Percentiles rank a stretch among this genome's conserved stretches.
Conservation (phyloP, 306 rosid species). For the Vigna reflexopilosa region DNA sequence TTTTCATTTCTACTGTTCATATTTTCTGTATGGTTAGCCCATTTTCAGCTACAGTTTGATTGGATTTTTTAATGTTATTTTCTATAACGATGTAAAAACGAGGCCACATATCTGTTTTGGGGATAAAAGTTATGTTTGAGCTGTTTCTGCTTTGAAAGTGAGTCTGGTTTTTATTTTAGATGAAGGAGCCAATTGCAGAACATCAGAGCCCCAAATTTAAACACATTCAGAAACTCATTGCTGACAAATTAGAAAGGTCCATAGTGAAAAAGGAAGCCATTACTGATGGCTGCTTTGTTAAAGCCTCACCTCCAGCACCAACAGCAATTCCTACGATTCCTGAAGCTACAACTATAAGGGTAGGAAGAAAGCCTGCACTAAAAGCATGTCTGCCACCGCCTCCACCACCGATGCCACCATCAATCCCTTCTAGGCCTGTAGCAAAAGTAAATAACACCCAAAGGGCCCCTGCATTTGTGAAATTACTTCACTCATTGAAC, state of each 20-base stretch:
- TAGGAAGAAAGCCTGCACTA: constrained; percentile 46
- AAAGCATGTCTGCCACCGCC: constrained; percentile 53
- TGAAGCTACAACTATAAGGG: constrained; percentile 34
- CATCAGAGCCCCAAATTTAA: constrained; percentile 59
- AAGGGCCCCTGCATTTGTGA: constrained; percentile 62
- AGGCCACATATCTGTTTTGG: constrained; percentile 4
- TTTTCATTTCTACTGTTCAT: not conserved
- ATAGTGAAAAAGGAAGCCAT: constrained; percentile 51
- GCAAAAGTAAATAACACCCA: constrained; percentile 48
- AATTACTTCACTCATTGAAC: constrained; percentile 64
- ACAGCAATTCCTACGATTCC: constrained; percentile 40
- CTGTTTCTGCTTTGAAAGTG: constrained; percentile 1
- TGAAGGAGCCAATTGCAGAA: constrained; percentile 60
- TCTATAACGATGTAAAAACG: no score
- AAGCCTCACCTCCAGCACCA: constrained; percentile 43
- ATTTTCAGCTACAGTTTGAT: not conserved
- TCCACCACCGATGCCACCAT: constrained; percentile 50
- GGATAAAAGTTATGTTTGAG: not conserved
- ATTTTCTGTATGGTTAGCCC: constrained; percentile 3
- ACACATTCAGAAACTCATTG: constrained; percentile 76
- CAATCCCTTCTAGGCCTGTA: constrained; percentile 58
- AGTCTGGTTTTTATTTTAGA: constrained; percentile 28
- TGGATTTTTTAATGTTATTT: no score
- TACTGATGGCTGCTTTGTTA: constrained; percentile 41
- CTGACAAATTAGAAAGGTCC: constrained; percentile 69